phyloP scores from a whole-genome alignment of 2,329 filamentous ascomycete species.

The Aspergillus aculeatinus region DNA sequence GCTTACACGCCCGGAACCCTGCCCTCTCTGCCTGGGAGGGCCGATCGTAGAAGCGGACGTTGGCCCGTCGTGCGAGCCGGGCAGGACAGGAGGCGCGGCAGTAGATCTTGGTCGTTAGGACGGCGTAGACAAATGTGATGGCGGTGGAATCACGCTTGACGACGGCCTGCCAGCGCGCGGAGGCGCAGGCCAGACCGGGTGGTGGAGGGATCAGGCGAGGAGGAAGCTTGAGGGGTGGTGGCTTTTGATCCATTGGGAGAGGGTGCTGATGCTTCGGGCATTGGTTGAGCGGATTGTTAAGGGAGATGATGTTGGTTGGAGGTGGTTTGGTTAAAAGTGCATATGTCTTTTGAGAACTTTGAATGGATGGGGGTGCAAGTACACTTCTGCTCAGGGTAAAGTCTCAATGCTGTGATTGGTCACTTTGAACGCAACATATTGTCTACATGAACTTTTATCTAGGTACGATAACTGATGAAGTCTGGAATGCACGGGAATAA shows the following conservation, averaged over 20 bases:
- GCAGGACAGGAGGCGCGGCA: conserved; percentile 57
- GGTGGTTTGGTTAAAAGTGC: not conserved
- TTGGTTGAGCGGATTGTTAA: not conserved
- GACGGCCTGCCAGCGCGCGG: conserved; percentile 47
- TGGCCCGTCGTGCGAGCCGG: conserved; percentile 58
- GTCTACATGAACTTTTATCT: not conserved
- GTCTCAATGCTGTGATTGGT: conserved; percentile 30
- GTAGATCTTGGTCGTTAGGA: conserved; percentile 57
- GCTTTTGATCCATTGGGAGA: conserved; percentile 9
- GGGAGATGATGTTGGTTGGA: not conserved
- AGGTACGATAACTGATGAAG: too few relatives aligned
- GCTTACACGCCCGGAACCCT: conserved; percentile 57
- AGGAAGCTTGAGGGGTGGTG: conserved; percentile 23
- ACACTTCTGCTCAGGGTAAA: not conserved
- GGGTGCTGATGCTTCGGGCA: not conserved
- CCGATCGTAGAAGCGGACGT: conserved; percentile 55
- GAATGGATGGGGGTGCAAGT: too few relatives aligned
- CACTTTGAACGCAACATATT: conserved; percentile 32
- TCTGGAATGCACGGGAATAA: too few relatives aligned
- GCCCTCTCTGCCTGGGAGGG: conserved; percentile 47
- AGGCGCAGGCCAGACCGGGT: conserved; percentile 12
- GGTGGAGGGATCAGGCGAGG: conserved; percentile 14
- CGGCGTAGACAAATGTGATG: conserved; percentile 55
- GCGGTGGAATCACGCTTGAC: conserved; percentile 45
- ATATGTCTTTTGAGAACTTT: too few relatives aligned